Evolutionary conservation across 768 basidiomycete genomes (phyloP).

Genomic region (Collybia mongolica): DNA sequence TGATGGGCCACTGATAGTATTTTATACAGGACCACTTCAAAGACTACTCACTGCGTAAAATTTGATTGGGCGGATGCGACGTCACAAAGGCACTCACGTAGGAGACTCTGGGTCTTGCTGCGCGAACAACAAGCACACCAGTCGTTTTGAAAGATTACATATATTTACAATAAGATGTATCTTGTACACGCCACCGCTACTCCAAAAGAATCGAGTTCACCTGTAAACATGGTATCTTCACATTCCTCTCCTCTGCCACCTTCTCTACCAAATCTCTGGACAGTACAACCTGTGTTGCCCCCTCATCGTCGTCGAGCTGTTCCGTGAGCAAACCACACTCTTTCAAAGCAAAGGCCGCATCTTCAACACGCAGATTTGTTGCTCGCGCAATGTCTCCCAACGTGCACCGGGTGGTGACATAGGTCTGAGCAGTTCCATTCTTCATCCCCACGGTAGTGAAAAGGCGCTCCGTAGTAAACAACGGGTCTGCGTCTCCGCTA

Average conservation of each 20-base stretch:
- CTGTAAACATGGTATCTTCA: slow-evolving; percentile 71
- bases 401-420: slow-evolving; percentile 67
- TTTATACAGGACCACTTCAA: no score
- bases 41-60: no score
- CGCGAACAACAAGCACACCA: no score
- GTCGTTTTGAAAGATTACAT: no score
- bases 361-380: slow-evolving; percentile 81
- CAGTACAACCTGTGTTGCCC: slow-evolving; percentile 39
- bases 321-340: slow-evolving; percentile 77
- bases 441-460: slow-evolving; percentile 56
- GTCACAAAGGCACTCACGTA: no score
- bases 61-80: no score
- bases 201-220: slow-evolving; percentile 54
- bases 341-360: slow-evolving; percentile 85
- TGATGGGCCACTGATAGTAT: no score
- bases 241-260: slow-evolving; percentile 64
- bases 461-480: slow-evolving; percentile 51
- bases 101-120: no score
- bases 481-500: slow-evolving; percentile 37
- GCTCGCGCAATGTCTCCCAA: slow-evolving; percentile 77
- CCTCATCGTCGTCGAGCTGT: slow-evolving; percentile 25
- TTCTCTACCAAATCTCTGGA: slow-evolving; percentile 42
- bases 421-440: slow-evolving; percentile 71
- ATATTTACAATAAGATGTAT: not conserved
- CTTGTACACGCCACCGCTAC: not conserved